Evolutionary conservation across 2,329 filamentous ascomycete genomes (phyloP), one percentile per base, ranked within the genome.

Genomic region (Berkeleyomyces basicola): DNA sequence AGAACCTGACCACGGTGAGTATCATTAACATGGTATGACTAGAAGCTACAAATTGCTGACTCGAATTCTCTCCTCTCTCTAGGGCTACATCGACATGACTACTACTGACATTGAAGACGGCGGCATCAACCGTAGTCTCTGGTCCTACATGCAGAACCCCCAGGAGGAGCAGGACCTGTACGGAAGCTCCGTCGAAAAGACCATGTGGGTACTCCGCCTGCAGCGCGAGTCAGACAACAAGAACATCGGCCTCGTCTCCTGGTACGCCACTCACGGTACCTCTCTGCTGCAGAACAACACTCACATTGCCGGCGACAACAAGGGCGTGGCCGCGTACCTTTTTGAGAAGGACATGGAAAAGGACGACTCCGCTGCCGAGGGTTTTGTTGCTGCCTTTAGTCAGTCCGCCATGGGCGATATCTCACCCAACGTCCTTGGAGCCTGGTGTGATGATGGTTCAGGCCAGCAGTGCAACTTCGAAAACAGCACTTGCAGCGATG

Each of bases 201-300:
- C 69, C 3, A 76, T 97, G 76, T 92, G 88, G 0, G 74, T 96
- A 47, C 77, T 96, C 37, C 86, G 85, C 65, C 91, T 96, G 70
- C 83, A 84, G 67, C 81, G 88, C 44, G 81, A 82, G 7, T 85
- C 82, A 0, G 88, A 93, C 69, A 79, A 80, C 58, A 90, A 90
- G 73, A 86, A 85, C 63, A 82, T 90, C 49, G 91, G 90, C 10
- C 77, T 95, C 0, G 74, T 97, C 64, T 93, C 89, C 14, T 97
- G 91, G 88, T 96, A 92, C 71, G 83, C 92, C 2, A 88, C 91
- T 0, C 92, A 97, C 71, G 91, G 91, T 57, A 97, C 92, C 0
- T 95, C 90, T 0, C 82, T 96, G 73, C 82, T 91, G 33, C 87
- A 88, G 62, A 96, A 96, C 74, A 96, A 96, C 73, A 96, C 90